phyloP scores from a whole-genome alignment of 441 rosid genomes.

The Corymbia citriodora region DNA sequence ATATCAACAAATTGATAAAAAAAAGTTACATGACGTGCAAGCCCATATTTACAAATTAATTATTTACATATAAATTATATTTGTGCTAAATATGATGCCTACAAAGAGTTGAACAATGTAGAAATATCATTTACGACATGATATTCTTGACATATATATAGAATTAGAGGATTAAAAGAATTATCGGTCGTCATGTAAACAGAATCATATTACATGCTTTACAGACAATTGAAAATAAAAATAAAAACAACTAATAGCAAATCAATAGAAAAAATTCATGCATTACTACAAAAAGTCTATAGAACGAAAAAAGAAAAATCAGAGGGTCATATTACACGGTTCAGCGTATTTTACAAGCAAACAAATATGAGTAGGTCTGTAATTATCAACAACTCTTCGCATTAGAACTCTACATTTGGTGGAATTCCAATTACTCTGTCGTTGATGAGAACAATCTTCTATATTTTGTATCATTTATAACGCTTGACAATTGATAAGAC shows the following conservation, averaged over 20 bases:
- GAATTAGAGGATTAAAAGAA: too few species aligned
- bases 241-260: not conserved
- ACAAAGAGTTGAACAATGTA: not conserved
- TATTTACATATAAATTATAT: too few species aligned
- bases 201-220: too few species aligned
- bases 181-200: too few species aligned
- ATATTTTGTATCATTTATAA: not conserved
- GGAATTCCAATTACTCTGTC: not conserved
- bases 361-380: not conserved
- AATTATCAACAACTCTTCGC: not conserved
- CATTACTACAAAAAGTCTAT: too few species aligned
- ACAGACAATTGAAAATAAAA: too few species aligned
- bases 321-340: not conserved
- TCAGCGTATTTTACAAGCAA: not conserved
- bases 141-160: too few species aligned
- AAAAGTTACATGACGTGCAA: too few species aligned
- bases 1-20: too few species aligned
- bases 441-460: not conserved
- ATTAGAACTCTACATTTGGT: not conserved
- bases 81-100: not conserved
- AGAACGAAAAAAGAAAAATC: too few species aligned
- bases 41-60: too few species aligned
- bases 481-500: not conserved
- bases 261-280: not conserved
- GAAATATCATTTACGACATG: too few species aligned